Evolutionary conservation across 2,329 filamentous ascomycete species (phyloP).

Genomic region (Phialemoniopsis sp.): DNA sequence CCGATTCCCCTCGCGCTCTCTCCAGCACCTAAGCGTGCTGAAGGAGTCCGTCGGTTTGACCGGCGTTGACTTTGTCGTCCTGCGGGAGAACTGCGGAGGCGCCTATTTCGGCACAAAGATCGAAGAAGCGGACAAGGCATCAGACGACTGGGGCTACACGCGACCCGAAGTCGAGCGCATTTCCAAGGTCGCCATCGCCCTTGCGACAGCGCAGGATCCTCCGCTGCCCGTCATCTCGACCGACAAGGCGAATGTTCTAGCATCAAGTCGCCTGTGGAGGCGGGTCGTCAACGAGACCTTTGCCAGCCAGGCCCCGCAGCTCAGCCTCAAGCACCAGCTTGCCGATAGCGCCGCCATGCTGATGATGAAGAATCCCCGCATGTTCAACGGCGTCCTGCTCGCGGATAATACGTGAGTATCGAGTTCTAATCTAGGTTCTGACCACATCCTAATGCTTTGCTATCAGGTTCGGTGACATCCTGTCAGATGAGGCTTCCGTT

Average conservation of each 20-base stretch:
- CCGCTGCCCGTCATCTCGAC: constrained; percentile 39
- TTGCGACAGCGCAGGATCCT: constrained; percentile 27
- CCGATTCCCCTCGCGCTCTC: constrained; percentile 35
- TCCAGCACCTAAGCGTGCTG: constrained; percentile 23
- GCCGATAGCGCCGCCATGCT: constrained; percentile 44
- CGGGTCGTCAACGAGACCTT: constrained; percentile 34
- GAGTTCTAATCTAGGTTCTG: no score
- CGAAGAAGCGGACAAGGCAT: constrained; percentile 35
- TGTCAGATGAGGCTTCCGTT: constrained; percentile 40
- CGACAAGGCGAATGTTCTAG: constrained; percentile 51
- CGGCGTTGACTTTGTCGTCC: constrained; percentile 42
- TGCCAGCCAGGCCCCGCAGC: constrained; percentile 33
- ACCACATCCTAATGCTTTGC: no score
- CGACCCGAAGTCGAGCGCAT: constrained; percentile 39
- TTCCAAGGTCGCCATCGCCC: constrained; percentile 38
- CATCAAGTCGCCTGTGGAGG: constrained; percentile 44
- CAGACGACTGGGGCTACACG: constrained; percentile 43
- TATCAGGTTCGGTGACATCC: constrained; percentile 44
- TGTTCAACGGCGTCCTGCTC: constrained; percentile 42
- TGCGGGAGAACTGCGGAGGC: constrained; percentile 46
- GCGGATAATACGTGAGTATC: constrained; percentile 43
- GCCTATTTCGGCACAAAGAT: constrained; percentile 44
- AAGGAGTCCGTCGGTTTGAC: constrained; percentile 36
- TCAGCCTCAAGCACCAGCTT: constrained; percentile 38
- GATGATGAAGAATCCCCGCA: constrained; percentile 39